Conservation (phyloP, 257 asterid genomes). For the Fraxinus pennsylvanica region DNA sequence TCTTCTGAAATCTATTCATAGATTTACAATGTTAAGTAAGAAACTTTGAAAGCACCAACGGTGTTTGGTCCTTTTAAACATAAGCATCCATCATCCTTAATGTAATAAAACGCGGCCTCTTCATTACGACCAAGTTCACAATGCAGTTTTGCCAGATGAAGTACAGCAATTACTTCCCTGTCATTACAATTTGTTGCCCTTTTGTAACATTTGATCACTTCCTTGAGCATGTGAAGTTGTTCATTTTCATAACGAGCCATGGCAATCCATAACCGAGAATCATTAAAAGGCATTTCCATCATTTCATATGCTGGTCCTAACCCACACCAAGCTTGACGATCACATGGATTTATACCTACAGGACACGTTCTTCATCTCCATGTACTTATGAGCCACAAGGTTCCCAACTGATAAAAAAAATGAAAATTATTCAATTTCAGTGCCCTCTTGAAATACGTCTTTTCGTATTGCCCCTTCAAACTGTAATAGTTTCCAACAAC, state of each 20-base stretch:
- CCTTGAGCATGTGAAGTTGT: constrained; percentile 84
- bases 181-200: constrained; percentile 80
- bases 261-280: constrained; percentile 90
- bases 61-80: constrained; percentile 82
- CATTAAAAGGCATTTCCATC: constrained; percentile 87
- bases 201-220: constrained; percentile 80
- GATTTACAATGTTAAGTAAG: constrained; percentile 66
- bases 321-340: constrained; percentile 93
- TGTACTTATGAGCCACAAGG: constrained; percentile 84
- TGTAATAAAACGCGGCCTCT: constrained; percentile 84
- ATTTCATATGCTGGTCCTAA: constrained; percentile 94
- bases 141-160: constrained; percentile 78
- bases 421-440: constrained; percentile 71
- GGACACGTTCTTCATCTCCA: constrained; percentile 92
- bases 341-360: constrained; percentile 82
- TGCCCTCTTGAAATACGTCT: constrained; percentile 75
- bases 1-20: constrained; percentile 72
- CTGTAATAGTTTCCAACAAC: no score
- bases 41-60: constrained; percentile 78
- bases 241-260: constrained; percentile 92
- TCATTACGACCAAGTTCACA: constrained; percentile 59
- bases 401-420: constrained; percentile 86
- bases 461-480: no score
- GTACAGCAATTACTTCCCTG: constrained; percentile 78
- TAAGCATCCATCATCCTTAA: constrained; percentile 88